Evolutionary conservation across 192 early-diverging fungal species (phyloP).

Genomic region (Pilaira anomala): DNA sequence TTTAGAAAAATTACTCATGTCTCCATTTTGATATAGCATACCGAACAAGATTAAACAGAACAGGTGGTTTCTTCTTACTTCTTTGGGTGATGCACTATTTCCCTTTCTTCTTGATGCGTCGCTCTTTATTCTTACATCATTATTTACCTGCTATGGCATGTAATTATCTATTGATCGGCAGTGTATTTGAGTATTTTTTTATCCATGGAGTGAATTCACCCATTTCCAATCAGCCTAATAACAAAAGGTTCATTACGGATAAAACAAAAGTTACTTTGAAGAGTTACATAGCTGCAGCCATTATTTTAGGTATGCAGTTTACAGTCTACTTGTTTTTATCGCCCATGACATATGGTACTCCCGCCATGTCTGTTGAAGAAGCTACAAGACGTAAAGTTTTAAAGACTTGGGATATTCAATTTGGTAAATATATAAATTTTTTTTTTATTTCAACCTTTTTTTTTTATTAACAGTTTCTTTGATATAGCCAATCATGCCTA

Average conservation of each 20-base stretch:
- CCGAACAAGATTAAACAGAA: slow-evolving; percentile 51
- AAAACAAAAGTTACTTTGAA: slow-evolving; percentile 26
- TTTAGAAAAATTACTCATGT: neutral
- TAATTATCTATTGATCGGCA: slow-evolving; percentile 68
- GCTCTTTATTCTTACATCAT: slow-evolving; percentile 91
- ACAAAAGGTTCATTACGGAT: slow-evolving; percentile 12
- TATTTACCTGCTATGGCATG: slow-evolving; percentile 87
- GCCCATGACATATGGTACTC: slow-evolving; percentile 83
- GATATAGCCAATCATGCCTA: too few species aligned
- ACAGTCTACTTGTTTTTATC: slow-evolving; percentile 74
- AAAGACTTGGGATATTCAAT: slow-evolving; percentile 84
- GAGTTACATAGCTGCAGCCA: slow-evolving; percentile 36
- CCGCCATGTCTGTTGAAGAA: slow-evolving; percentile 52
- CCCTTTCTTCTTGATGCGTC: slow-evolving; percentile 90
- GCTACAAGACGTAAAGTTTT: slow-evolving; percentile 67
- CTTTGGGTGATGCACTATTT: slow-evolving; percentile 84
- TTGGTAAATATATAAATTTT: slow-evolving; percentile 31
- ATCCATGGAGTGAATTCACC: slow-evolving; percentile 50
- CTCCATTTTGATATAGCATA: slow-evolving; percentile 40
- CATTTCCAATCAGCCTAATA: slow-evolving; percentile 36
- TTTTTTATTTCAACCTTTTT: too few species aligned
- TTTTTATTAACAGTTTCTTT: too few species aligned
- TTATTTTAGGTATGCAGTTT: slow-evolving; percentile 50
- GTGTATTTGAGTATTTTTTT: slow-evolving; percentile 72
- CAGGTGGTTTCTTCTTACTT: slow-evolving; percentile 78